phyloP scores from a whole-genome alignment of 129 eudicot genomes.

The Helichrysum umbraculigerum region DNA sequence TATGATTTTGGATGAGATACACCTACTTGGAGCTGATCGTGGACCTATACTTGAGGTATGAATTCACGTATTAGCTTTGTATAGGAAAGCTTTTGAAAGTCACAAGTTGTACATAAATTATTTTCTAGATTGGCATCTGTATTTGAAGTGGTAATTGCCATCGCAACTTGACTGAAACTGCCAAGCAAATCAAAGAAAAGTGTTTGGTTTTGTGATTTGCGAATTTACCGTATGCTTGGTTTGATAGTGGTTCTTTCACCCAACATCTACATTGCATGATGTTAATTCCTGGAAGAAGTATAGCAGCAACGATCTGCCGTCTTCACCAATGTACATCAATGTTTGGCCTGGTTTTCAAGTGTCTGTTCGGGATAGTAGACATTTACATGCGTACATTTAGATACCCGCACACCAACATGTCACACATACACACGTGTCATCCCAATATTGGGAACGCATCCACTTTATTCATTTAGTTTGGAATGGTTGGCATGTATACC shows the following conservation, averaged over 20 bases:
- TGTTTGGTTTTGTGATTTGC: constrained; percentile 18
- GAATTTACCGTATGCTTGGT: neutral
- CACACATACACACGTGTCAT: neutral
- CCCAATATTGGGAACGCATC: neutral
- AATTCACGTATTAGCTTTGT: constrained; percentile 14
- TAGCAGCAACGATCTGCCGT: no score
- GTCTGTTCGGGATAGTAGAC: neutral
- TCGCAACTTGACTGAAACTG: constrained; percentile 10
- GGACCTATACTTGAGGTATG: constrained; percentile 99
- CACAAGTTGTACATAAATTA: constrained; percentile 6
- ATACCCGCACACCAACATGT: neutral
- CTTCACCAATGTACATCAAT: no score
- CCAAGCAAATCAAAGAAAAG: constrained; percentile 4
- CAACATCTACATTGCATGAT: neutral
- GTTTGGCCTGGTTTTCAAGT: no score
- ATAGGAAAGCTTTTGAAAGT: constrained; percentile 1
- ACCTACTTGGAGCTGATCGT: constrained; percentile 96
- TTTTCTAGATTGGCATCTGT: neutral
- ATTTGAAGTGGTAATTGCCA: neutral
- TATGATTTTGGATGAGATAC: constrained; percentile 96
- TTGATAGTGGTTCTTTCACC: neutral
- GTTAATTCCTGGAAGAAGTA: neutral
- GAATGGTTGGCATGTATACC: neutral
- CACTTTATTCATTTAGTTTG: neutral
- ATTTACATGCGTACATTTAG: neutral